Evolutionary conservation across 2,329 filamentous ascomycete species (phyloP), one percentile per base, ranked within the genome.

Genomic region (Clarireedia paspali): DNA sequence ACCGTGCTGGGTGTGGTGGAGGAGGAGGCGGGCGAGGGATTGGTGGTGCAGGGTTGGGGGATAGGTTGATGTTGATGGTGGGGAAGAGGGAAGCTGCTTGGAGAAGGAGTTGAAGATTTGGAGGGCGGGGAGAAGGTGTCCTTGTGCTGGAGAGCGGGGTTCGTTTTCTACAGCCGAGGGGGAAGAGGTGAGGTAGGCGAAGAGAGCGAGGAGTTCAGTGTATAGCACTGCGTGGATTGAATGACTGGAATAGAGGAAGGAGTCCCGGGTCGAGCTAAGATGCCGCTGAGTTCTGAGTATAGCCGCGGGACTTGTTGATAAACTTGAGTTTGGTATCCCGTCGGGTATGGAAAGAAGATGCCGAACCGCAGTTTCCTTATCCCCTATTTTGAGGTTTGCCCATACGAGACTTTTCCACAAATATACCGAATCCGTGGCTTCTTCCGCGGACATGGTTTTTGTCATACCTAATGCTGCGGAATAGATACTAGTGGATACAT

Each of bases 21-120:
- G 81, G 1, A 96, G 71, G 0, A 96, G 72, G 7, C 75, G 78
- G 5, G 85, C 78, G 30, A 84, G 81, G 55, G 78, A 77, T 71
- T 95, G 89, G 15, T 91, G 79, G 0, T 90, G 72, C 0, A 79
- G 72, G 68, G 95, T 88, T 39, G 82, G 78, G 2, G 72, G 65
- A 0, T 71, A 60, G 6, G 71, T 70, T 24, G 17, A 20, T 23
- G 46, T 40, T 0, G 60, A 47, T 5, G 63, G 65, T 5, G 70
- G 73, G 2, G 71, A 66, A 5, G 67, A 64, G 4, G 83, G 69
- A 3, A 75, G 20, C 20, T 20, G 20, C 20, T 20, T 75, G 1
- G 66, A 62, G 7, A 76, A 79, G 56, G 72, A 75, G 9, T 61
- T 63, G 36, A 68, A 72, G 53, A 77, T 68, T 6, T 65, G 65